Evolutionary conservation across 345 rosid species (phyloP), one percentile per base, ranked within the genome.

Genomic region (Aethionema arabicum): DNA sequence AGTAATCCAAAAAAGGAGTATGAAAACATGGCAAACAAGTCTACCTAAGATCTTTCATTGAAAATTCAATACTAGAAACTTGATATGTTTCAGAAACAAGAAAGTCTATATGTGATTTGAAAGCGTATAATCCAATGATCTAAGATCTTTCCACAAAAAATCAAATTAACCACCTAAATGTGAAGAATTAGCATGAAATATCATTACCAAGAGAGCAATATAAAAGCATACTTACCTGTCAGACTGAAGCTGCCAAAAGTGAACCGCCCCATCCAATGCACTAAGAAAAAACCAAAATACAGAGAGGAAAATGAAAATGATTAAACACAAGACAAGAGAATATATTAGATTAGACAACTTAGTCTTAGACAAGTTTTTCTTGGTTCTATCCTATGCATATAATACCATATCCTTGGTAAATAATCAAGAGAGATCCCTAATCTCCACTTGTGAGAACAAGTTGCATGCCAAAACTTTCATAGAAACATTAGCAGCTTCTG

Each of bases 181-280:
- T 35, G 13, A 15, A 40, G 29, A 47, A 29, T 11, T 2, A 61
- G 42, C 13, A 10, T 3, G 37, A 16, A 46, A 31, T n/a, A 48
- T 63, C 33, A 71, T 9, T 43, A 35, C 14, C 49, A 64, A 44
- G 29, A 52, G 40, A 45, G 32, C 33, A 40, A 30, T 12, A 63
- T 9, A 16, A 63, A 35, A 16, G 52, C 8, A 52, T 51, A 33
- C 40, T 59, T 59, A 72, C 76, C 62, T 59, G 46, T 59, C 76
- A 46, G 76, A 65, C 15, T 39, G 62, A 46, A 72, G 76, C 70
- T 59, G 65, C 76, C 76, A 72, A 61, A 72, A 72, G 38, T 72
- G 54, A 65, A 72, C 76, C 33, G 40, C 60, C 8, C 71, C 76
- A 59, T 72, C 76, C 67, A 72, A 53, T 11, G 76, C 76, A 65